Base-by-base conservation (phyloP, 1,139 yeast genomes). In the Kluyveromyces marxianus region DNA sequence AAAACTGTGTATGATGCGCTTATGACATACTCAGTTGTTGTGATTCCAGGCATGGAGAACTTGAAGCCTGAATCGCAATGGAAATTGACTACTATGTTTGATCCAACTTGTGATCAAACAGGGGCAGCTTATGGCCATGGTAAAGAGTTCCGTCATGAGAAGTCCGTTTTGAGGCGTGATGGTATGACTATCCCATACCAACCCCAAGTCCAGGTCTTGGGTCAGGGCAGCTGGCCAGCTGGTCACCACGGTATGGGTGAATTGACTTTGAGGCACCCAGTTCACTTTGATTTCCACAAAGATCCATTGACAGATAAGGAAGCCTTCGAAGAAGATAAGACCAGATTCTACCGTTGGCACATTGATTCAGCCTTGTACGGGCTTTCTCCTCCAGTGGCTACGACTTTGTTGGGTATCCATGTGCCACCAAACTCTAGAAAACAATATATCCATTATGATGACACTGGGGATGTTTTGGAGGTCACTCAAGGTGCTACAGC, bases 291-390 rank as follows among this genome's bases (percentile, higher is more conserved):
- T 1, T 87, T 87, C 75, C 96, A 87, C 68, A 81, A 81, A 54
- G 68, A 73, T 24, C 74, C 81, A 1, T 73, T 87, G 52, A 70
- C 80, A n/a, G 74, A 75, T 29, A 75, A 76, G 31, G 79, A 84
- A 52, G 77, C 83, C 56, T 70, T 69, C 46, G 74, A 74, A 3
- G 70, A 76, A 30, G 77, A 81, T 47, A 45, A 51, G 63, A 87
- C 96, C 1, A 74, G 94, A 54, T 87, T 82, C 64, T 87, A 86
- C 75, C 78, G 96, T 68, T 87, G 96, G 96, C 96, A 87, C 67
- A 85, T 87, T 55, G 96, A 87, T 66, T 83, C 92, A 40, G 96
- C 96, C 4, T 74, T 87, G 43, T 87, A 87, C 58, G 95, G 79
- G 33, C 73, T 86, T 56, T 79, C 90, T 6, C 95, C 96, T 29